Evolutionary conservation across 2,329 filamentous ascomycete genomes (phyloP), one percentile per base, ranked within the genome.

Genomic region (Nigrograna mackinnonii): DNA sequence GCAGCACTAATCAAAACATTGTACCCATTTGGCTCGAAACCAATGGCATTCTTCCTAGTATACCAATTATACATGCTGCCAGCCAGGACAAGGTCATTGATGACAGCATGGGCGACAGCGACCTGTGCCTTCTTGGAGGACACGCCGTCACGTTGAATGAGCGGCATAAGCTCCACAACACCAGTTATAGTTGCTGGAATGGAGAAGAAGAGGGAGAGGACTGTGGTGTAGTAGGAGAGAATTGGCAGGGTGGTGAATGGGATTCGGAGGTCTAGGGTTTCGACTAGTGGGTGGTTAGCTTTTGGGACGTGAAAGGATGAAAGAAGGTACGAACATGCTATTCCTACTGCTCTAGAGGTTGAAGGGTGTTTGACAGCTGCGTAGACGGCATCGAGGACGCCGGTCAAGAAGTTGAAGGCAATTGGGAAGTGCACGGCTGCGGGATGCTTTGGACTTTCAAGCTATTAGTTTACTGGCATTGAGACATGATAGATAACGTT

Each of bases 381-480:
- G 55, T 70, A 61, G 14, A 72, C 50, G 22, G 65, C 62, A 53
- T 76, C 73, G 44, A 76, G 67, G 32, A 46, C 66, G 37, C 67
- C 72, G 24, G 70, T 66, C 12, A 74, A 58, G 32, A 63, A 52
- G 44, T 72, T 65, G 58, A 75, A 74, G 42, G 72, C 66, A 39
- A 77, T 66, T 16, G 74, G 74, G 55, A 73, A 75, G 58, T 77
- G 74, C 33, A 76, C 71, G 9, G 67, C 60, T 19, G 72, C 71
- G 36, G 73, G 73, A 52, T 77, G 74, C 31, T 64, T 56, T 39
- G 74, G 73, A 50, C 73, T 71, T 45, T 66, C 70, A 31, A 12
- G n/a, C 6, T 3, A 24, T 35, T n/a, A 35, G 19, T 11, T 9
- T 33, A 33, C 26, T 35, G 17, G n/a, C n/a, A n/a, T n/a, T n/a